A percentile compares a stretch with the other conserved stretches of the same genome.
Evolutionary conservation across 805 yeast species (phyloP).

Genomic region (Lipomyces orientalis): DNA sequence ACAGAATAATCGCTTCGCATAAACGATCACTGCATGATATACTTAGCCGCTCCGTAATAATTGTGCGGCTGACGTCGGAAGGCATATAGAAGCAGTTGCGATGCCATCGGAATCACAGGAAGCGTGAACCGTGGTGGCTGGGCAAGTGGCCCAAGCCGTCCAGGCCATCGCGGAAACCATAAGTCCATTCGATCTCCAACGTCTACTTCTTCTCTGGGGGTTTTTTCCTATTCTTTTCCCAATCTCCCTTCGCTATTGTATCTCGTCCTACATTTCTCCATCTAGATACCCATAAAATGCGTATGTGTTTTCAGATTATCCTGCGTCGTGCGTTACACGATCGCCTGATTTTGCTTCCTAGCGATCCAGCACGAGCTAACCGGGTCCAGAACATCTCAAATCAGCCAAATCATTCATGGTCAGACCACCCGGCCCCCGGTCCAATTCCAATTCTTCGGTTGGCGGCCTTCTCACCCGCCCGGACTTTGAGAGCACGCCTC

Average conservation of each 20-base stretch:
- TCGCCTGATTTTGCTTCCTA: too few species aligned
- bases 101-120: too few species aligned
- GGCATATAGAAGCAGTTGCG: too few species aligned
- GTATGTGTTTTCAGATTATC: background rate
- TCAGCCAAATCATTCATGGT: conserved; percentile 23
- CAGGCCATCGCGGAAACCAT: background rate
- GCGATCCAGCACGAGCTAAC: background rate
- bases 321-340: too few species aligned
- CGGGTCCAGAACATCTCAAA: conserved; percentile 14
- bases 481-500: conserved; percentile 12
- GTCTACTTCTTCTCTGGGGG: background rate
- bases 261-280: background rate
- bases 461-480: conserved; percentile 2
- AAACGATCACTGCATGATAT: too few species aligned
- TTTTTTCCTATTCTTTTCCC: background rate
- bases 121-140: background rate
- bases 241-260: background rate
- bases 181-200: background rate
- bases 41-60: background rate
- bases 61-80: too few species aligned
- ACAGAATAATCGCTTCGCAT: too few species aligned
- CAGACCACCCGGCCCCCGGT: conserved; percentile 26
- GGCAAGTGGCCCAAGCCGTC: background rate
- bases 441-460: conserved; percentile 14
- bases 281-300: background rate